phyloP scores from a whole-genome alignment of 2,329 filamentous ascomycete genomes.

The Herpomyces periplanetae region DNA sequence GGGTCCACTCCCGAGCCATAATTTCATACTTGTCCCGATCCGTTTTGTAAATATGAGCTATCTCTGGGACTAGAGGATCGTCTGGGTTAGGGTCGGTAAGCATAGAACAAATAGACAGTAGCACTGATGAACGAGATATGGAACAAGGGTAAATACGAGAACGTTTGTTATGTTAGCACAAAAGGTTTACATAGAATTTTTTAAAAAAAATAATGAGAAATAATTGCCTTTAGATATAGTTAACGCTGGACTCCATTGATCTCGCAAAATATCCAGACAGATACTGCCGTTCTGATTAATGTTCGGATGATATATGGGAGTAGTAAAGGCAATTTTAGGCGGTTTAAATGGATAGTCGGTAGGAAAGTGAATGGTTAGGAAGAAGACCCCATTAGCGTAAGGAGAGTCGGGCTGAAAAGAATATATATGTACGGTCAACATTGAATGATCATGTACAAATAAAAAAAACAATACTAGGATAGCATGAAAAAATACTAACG shows the following conservation, averaged over 20 bases:
- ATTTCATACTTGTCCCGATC: constrained; percentile 82
- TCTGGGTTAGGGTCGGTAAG: constrained; percentile 96
- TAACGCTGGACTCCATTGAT: constrained; percentile 94
- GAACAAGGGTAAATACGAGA: constrained; percentile 1
- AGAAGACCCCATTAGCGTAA: constrained; percentile 94
- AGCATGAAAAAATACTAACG: constrained; percentile 17
- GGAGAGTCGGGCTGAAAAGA: constrained; percentile 41
- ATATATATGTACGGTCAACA: constrained; percentile 1
- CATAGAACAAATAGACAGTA: constrained; percentile 98
- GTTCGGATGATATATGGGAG: constrained; percentile 96
- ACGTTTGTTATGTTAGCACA: constrained; percentile 2
- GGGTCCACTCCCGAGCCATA: constrained; percentile 86
- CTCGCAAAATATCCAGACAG: constrained; percentile 85
- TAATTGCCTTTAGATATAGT: constrained; percentile 79
- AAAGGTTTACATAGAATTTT: neutral
- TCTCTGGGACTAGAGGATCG: constrained; percentile 90
- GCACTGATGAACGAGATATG: constrained; percentile 15
- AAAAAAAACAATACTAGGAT: constrained; percentile 1
- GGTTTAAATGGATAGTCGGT: constrained; percentile 99
- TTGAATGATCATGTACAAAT: constrained; percentile 1
- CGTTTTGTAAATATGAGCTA: constrained; percentile 98
- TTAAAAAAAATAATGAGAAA: neutral
- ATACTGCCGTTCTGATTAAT: constrained; percentile 99
- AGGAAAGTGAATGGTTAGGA: constrained; percentile 91
- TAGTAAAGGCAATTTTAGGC: constrained; percentile 98